Percentiles rank a stretch among this genome's conserved stretches.
Conservation (phyloP, 148 eudicot species). For the Persicaria tinctoria region DNA sequence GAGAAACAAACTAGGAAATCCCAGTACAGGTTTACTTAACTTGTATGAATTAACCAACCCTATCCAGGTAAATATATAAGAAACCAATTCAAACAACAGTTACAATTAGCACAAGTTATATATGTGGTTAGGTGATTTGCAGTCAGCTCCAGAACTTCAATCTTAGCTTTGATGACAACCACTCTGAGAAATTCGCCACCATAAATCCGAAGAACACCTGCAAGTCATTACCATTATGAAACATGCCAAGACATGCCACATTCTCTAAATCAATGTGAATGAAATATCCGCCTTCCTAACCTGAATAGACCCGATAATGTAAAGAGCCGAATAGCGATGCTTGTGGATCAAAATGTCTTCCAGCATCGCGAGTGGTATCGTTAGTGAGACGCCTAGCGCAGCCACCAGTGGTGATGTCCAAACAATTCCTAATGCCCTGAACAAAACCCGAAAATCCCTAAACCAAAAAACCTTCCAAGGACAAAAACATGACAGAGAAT, state of each 20-base stretch:
- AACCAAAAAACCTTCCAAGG: neutral
- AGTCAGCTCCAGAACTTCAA: conserved; percentile 16
- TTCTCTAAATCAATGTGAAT: neutral
- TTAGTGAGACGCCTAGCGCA: conserved; percentile 24
- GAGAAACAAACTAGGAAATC: neutral
- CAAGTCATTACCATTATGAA: neutral
- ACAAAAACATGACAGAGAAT: neutral
- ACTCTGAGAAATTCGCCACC: conserved; percentile 26
- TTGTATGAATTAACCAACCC: neutral
- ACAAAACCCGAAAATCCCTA: neutral
- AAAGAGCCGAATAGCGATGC: conserved; percentile 20
- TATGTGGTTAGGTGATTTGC: conserved; percentile 6
- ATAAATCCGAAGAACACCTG: conserved; percentile 34
- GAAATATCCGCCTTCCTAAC: neutral
- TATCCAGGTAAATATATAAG: neutral
- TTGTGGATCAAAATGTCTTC: conserved; percentile 23
- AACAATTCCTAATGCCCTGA: conserved; percentile 25
- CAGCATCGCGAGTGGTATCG: conserved; percentile 26
- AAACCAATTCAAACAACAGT: neutral
- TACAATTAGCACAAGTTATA: conserved; percentile 2
- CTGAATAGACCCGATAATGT: conserved; percentile 21
- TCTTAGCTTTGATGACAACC: conserved; percentile 25
- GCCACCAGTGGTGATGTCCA: conserved; percentile 34
- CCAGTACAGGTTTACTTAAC: conserved; percentile 1
- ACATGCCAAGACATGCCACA: neutral